Evolutionary conservation across 106 monocot genomes (phyloP).

Genomic region (Dioscorea alata): DNA sequence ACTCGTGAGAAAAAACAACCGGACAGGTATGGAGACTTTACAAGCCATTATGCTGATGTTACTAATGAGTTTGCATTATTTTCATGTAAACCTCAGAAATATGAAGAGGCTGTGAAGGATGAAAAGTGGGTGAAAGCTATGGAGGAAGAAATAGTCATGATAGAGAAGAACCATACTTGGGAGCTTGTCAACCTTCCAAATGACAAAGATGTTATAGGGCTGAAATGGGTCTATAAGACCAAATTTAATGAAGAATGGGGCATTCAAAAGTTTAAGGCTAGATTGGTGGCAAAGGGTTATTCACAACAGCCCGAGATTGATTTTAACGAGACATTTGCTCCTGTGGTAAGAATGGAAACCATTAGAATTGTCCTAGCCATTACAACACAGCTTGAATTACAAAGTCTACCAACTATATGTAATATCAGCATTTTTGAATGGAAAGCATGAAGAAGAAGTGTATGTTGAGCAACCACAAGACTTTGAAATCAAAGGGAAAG

Average conservation of each 20-base stretch:
- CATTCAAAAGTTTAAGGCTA: background rate
- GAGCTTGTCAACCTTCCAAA: background rate
- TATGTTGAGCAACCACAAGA: no score
- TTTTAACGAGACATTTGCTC: background rate
- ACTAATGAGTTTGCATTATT: no score
- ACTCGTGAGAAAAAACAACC: no score
- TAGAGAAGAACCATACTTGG: background rate
- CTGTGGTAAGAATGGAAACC: background rate
- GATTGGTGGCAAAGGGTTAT: background rate
- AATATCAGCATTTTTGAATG: no score
- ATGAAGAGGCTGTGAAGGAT: no score
- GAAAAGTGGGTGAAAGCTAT: no score
- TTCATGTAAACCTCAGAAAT: no score
- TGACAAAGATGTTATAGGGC: background rate
- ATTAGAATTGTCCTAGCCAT: background rate
- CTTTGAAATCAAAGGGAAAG: no score
- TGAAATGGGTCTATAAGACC: background rate
- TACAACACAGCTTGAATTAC: background rate
- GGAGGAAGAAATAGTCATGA: background rate
- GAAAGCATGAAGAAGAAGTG: background rate
- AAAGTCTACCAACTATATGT: background rate
- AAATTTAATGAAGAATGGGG: background rate
- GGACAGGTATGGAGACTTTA: no score
- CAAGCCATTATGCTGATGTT: no score
- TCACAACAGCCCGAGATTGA: background rate